These are phyloP conservation scores for Marasmius oreades DNA, from an alignment of 1,284 basidiomycete species.

Conservation along the genomic window DNA sequence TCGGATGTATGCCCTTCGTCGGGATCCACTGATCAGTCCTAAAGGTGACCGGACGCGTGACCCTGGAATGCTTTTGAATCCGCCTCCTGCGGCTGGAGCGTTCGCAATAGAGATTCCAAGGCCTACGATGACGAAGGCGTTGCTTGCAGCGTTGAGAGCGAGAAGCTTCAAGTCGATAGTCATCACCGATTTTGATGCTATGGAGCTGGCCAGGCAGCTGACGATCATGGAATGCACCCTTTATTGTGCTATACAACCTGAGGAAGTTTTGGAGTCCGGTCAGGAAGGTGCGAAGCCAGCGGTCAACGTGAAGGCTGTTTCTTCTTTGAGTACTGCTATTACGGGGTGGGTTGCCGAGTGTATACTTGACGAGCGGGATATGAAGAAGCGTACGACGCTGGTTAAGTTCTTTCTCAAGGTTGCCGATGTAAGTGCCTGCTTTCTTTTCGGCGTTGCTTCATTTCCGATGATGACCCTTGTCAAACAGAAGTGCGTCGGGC, in stretches of 20 bases:
- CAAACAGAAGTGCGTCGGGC: slow-evolving; percentile 71
- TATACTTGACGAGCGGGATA: slow-evolving; percentile 86
- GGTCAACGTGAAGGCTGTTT: slow-evolving; percentile 78
- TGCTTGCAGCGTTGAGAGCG: slow-evolving; percentile 62
- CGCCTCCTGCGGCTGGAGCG: slow-evolving; percentile 37
- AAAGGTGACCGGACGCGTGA: slow-evolving; percentile 62
- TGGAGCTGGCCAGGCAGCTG: slow-evolving; percentile 91
- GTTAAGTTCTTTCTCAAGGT: slow-evolving; percentile 97
- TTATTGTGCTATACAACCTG: slow-evolving; percentile 83
- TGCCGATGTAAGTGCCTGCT: slow-evolving; percentile 71
- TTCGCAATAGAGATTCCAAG: slow-evolving; percentile 59
- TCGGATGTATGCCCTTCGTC: slow-evolving; percentile 35
- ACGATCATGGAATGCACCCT: slow-evolving; percentile 92
- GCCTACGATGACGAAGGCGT: slow-evolving; percentile 81
- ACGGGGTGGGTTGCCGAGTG: slow-evolving; percentile 96
- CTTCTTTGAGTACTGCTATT: slow-evolving; percentile 85
- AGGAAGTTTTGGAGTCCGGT: slow-evolving; percentile 62
- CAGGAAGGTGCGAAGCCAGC: slow-evolving; percentile 66
- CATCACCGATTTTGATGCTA: slow-evolving; percentile 89
- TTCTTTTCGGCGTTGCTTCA: slow-evolving; percentile 20
- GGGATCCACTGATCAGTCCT: slow-evolving; percentile 45
- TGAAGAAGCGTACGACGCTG: slow-evolving; percentile 80
- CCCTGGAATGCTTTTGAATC: slow-evolving; percentile 67
- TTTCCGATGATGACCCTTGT: slow-evolving; percentile 25
- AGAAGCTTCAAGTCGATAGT: slow-evolving; percentile 58